Conservation (phyloP, 805 yeast genomes). For the Clavispora phyllophila region DNA sequence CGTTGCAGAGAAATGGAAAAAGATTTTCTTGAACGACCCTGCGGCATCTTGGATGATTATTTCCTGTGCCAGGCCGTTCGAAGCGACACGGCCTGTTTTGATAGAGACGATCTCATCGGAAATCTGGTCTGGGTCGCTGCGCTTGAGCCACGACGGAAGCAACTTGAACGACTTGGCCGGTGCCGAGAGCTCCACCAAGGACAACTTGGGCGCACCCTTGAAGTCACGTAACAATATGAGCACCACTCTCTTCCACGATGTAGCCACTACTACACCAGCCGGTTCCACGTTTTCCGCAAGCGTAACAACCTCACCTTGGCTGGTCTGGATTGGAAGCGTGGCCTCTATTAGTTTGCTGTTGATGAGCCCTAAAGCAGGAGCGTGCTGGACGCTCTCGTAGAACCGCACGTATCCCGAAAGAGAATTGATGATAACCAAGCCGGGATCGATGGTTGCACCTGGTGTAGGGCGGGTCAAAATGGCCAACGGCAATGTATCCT, state of each 20-base stretch:
- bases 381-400: constrained; percentile 70
- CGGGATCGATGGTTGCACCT: constrained; percentile 52
- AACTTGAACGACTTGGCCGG: constrained; percentile 8
- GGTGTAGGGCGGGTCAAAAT: constrained; percentile 54
- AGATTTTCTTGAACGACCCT: constrained; percentile 33
- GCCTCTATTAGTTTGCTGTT: constrained; percentile 42
- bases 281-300: constrained; percentile 61
- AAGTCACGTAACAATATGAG: constrained; percentile 62
- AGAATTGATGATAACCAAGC: constrained; percentile 62
- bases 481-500: constrained; percentile 42
- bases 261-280: constrained; percentile 66
- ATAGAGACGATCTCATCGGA: constrained; percentile 53
- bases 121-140: constrained; percentile 10
- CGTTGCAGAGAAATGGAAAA: constrained; percentile 24
- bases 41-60: constrained; percentile 42
- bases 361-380: constrained; percentile 59
- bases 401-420: constrained; percentile 56
- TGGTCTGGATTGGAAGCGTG: constrained; percentile 28
- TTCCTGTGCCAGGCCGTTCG: constrained; percentile 42
- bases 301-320: constrained; percentile 51
- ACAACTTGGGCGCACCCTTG: constrained; percentile 53
- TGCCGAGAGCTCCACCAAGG: constrained; percentile 24
- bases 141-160: constrained; percentile 10
- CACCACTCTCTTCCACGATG: constrained; percentile 63
- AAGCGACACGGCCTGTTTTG: constrained; percentile 47